Evolutionary conservation across 176 grass and related monocot species (phyloP), one percentile per base, ranked within the genome.

Genomic region (Phyllostachys edulis): DNA sequence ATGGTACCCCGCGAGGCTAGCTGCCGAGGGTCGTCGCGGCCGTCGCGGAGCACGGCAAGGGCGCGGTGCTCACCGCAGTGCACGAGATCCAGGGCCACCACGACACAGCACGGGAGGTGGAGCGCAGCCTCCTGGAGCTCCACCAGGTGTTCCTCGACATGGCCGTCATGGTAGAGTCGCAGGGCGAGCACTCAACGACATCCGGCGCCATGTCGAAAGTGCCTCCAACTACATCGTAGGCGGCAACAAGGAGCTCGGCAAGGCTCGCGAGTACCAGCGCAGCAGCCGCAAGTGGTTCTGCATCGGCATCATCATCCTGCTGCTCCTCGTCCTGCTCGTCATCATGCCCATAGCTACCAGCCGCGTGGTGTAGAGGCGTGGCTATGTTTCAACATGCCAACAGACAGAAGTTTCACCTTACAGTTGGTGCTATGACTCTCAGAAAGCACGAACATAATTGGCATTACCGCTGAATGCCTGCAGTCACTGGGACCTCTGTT

Each of bases 141-240:
- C 94, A 97, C 82, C 91, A 94, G 91, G 91, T 97, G 82, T 97
- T 97, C 60, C 47, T 97, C 65, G 91, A 97, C 91, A 97, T 97
- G 94, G 91, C 94, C 55, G 89, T 97, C 78, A 78, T 94, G 85
- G 91, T 97, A 71, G 87, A 97, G 82, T 77, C 82, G 51, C 94
- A 97, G 86, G 94, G 94, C 51, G 91, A 97, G 67, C 83, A 89
- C 57, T 97, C 52, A 81, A 99, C 64, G 75, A 92, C 87, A 99
- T 99, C 75, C 91, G 91, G 88, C 73, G 57, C 69, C 93, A 99
- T 24, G 91, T 96, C 57, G 54, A 42, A 54, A 95, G 86, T 42
- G 91, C 96, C 77, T 74, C 83, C 21, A 78, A 96, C 84, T 99
- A 99, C 89, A 86, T 96, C 68, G 87, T 89, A 78, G 61, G 84